Percentiles rank a stretch among this genome's conserved stretches.
Conservation (phyloP, 2,329 filamentous ascomycete genomes). For the Didymella keratinophila region DNA sequence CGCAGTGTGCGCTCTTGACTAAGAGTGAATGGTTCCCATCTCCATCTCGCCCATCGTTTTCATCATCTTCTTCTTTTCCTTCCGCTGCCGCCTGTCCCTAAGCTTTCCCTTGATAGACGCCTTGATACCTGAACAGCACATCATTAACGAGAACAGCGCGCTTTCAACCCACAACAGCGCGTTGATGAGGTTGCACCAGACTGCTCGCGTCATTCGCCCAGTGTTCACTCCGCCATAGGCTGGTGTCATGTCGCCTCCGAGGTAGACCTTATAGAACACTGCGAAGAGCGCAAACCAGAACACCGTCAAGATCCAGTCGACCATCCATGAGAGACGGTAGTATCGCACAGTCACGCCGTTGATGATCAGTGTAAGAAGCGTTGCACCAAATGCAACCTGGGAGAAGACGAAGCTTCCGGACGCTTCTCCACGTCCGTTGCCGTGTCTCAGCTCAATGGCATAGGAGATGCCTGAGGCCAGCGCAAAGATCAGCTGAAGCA, state of each 20-base stretch:
- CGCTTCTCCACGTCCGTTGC: constrained; percentile 9
- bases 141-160: constrained; percentile 34
- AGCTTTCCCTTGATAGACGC: constrained; percentile 28
- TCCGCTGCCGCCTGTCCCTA: constrained; percentile 16
- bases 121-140: constrained; percentile 37
- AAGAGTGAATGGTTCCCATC: constrained; percentile 12
- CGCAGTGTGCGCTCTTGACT: background rate
- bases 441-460: constrained; percentile 29
- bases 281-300: constrained; percentile 37
- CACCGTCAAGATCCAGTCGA: constrained; percentile 31
- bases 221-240: constrained; percentile 21
- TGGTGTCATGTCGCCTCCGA: constrained; percentile 1
- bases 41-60: constrained; percentile 18
- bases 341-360: constrained; percentile 31
- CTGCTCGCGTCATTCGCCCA: constrained; percentile 30
- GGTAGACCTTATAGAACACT: constrained; percentile 30
- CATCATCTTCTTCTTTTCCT: constrained; percentile 3
- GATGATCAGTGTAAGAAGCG: constrained; percentile 25
- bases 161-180: constrained; percentile 35
- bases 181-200: constrained; percentile 37
- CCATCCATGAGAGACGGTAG: constrained; percentile 33
- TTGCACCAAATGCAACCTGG: constrained; percentile 30
- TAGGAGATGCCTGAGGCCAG: constrained; percentile 38
- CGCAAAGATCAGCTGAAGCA: constrained; percentile 36
- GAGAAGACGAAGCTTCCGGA: constrained; percentile 30